Conservation (phyloP, 768 basidiomycete species). For the Suillus plorans region DNA sequence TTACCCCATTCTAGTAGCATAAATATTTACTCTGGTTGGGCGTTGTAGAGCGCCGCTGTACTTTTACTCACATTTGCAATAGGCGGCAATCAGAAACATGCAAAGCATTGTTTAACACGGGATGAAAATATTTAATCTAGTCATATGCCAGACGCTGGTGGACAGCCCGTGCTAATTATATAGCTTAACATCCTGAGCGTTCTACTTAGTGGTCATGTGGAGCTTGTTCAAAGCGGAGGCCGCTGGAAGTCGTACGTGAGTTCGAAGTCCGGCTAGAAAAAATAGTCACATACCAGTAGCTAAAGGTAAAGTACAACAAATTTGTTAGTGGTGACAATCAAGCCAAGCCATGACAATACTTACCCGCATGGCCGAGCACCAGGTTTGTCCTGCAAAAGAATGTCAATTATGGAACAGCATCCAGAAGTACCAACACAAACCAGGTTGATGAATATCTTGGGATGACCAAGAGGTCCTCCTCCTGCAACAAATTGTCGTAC, state of each 20-base stretch:
- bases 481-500: constrained; percentile 46
- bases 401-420: constrained; percentile 8
- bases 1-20: constrained; percentile 34
- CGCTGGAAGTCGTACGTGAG: constrained; percentile 44
- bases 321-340: background rate
- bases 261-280: background rate
- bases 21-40: constrained; percentile 27
- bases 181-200: background rate
- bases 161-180: background rate
- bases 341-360: constrained; percentile 30
- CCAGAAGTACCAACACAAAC: constrained; percentile 44
- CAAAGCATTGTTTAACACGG: background rate
- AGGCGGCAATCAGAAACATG: constrained; percentile 15
- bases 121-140: background rate
- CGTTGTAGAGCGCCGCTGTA: constrained; percentile 34
- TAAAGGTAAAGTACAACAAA: constrained; percentile 18
- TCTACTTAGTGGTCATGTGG: constrained; percentile 48
- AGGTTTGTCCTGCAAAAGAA: constrained; percentile 68
- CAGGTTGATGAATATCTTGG: constrained; percentile 94
- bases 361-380: constrained; percentile 90
- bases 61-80: constrained; percentile 28
- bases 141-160: background rate
- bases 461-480: constrained; percentile 92
- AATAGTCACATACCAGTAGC: constrained; percentile 46
- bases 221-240: constrained; percentile 86